These are phyloP conservation scores for Acrodontium crateriforme DNA, from an alignment of 2,329 filamentous ascomycete species.

Conservation along the genomic window DNA sequence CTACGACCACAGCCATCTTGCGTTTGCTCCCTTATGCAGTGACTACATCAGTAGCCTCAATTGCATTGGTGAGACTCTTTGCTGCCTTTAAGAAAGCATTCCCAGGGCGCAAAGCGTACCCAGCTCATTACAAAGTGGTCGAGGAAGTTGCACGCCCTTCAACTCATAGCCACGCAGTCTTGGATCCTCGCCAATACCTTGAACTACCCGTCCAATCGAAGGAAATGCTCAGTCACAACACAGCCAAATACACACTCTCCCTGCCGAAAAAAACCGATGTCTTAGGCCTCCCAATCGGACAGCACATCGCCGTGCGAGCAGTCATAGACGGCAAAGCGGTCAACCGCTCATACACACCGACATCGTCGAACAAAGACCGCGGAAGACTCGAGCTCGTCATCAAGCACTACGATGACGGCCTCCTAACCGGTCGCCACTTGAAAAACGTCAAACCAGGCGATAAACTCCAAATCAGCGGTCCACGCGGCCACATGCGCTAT, in stretches of 20 bases:
- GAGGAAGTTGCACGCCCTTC: conserved; percentile 1
- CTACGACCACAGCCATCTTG: no score
- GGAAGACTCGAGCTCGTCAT: conserved; percentile 40
- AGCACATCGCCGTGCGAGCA: conserved; percentile 21
- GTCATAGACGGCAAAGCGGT: conserved; percentile 10
- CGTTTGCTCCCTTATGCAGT: no score
- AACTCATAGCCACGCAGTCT: conserved; percentile 29
- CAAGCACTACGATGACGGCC: conserved; percentile 38
- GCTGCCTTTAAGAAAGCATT: conserved; percentile 3
- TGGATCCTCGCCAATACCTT: conserved; percentile 37
- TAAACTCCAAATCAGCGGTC: conserved; percentile 38
- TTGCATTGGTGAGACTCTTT: no score
- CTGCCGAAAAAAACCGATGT: conserved; percentile 12
- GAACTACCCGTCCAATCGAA: conserved; percentile 28
- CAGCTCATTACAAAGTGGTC: conserved; percentile 25
- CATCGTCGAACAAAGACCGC: conserved; percentile 21
- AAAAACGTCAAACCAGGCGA: conserved; percentile 35
- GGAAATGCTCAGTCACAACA: conserved; percentile 9
- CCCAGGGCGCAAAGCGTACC: conserved; percentile 10
- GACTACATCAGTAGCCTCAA: no score
- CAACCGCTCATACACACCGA: conserved; percentile 12
- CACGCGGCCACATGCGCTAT: conserved; percentile 45
- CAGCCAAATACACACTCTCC: conserved; percentile 16
- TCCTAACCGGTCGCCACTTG: conserved; percentile 35
- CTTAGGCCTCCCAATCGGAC: conserved; percentile 23